phyloP scores from a whole-genome alignment of 345 rosid genomes.

The Linum trigynum region DNA sequence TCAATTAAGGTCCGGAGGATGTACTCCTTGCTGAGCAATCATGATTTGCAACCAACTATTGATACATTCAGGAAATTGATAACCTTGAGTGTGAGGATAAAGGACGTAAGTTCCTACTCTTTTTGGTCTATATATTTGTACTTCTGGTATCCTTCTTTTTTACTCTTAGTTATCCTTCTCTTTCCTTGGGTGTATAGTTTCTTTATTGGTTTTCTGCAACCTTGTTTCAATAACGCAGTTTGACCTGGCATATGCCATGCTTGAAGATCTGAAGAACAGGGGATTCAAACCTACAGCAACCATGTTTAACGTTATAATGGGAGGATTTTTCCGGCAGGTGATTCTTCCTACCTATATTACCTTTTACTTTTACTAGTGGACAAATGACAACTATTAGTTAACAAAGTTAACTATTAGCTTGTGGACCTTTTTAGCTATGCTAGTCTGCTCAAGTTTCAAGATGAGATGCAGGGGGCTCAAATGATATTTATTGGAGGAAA shows the following conservation, averaged over 20 bases:
- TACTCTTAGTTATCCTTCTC: neutral
- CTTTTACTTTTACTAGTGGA: neutral
- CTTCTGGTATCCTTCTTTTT: constrained; percentile 8
- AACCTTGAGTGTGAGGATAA: constrained; percentile 52
- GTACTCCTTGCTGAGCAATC: constrained; percentile 40
- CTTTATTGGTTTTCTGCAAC: neutral
- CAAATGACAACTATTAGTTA: neutral
- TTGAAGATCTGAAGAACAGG: constrained; percentile 46
- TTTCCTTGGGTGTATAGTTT: too few relatives aligned
- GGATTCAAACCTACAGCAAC: constrained; percentile 42
- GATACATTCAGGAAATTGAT: constrained; percentile 69
- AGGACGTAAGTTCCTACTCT: constrained; percentile 52
- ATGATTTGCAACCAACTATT: constrained; percentile 46
- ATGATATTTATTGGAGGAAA: neutral
- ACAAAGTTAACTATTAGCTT: neutral
- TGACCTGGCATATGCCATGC: constrained; percentile 62
- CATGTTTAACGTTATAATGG: constrained; percentile 75
- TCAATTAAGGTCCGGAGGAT: constrained; percentile 51
- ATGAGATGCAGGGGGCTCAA: neutral
- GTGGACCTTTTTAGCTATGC: neutral
- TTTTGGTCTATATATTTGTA: neutral
- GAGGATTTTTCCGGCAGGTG: constrained; percentile 78
- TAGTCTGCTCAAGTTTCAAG: neutral
- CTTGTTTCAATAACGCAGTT: constrained; percentile 35
- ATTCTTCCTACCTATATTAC: constrained; percentile 4